A percentile compares a stretch with the other conserved stretches of the same genome.
These are phyloP conservation scores for Suhomyces tanzawaensis DNA, from an alignment of 805 yeast genomes.

Conservation along the genomic window DNA sequence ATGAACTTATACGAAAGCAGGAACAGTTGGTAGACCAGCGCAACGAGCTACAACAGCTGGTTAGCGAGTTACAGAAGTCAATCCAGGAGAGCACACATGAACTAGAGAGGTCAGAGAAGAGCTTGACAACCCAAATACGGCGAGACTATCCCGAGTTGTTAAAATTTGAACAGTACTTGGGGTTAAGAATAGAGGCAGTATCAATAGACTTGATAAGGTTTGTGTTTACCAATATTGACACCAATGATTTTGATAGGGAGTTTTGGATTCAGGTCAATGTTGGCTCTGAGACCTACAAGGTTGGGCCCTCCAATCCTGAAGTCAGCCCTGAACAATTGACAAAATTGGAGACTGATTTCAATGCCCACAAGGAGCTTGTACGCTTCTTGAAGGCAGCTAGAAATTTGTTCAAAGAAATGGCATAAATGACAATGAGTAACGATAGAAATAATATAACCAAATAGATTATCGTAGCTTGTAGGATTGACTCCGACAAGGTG, in stretches of 20 bases:
- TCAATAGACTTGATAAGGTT: constrained; percentile 47
- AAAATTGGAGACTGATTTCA: constrained; percentile 22
- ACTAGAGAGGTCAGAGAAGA: constrained; percentile 29
- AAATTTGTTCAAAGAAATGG: constrained; percentile 10
- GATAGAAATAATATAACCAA: too few species aligned
- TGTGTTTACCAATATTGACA: constrained; percentile 48
- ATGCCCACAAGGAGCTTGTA: constrained; percentile 25
- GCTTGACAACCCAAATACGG: constrained; percentile 42
- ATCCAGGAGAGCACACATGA: constrained; percentile 30
- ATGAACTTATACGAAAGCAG: constrained; percentile 35
- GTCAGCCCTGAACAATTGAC: constrained; percentile 20
- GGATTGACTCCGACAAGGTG: too few species aligned
- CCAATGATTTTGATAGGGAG: constrained; percentile 38
- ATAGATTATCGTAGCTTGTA: too few species aligned
- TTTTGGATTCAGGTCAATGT: constrained; percentile 48
- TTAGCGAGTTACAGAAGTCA: constrained; percentile 30
- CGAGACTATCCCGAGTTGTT: constrained; percentile 51
- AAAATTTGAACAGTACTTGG: constrained; percentile 53
- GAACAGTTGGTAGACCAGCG: constrained; percentile 29
- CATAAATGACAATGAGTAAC: not conserved
- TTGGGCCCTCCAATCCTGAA: constrained; percentile 38
- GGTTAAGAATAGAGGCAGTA: constrained; percentile 53
- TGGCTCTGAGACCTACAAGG: constrained; percentile 16
- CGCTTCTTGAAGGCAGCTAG: constrained; percentile 16
- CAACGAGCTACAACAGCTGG: constrained; percentile 21